phyloP scores from a whole-genome alignment of 805 yeast genomes.

The Yarrowia phangngaensis region DNA sequence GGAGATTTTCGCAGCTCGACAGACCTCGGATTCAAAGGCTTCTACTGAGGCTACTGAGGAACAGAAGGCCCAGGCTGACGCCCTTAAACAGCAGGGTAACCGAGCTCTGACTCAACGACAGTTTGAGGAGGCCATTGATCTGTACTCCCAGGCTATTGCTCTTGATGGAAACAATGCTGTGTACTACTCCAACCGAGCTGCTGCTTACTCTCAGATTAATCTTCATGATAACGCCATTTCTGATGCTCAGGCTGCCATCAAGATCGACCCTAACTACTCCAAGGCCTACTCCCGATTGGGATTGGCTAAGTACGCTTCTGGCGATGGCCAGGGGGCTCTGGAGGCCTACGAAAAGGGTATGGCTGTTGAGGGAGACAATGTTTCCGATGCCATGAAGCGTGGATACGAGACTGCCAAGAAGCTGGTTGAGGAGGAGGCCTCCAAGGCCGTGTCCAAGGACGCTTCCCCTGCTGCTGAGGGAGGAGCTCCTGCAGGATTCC shows the following conservation, averaged over 20 bases:
- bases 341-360: conserved; percentile 87
- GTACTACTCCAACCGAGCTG: conserved; percentile 91
- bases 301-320: conserved; percentile 87
- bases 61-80: conserved; percentile 74
- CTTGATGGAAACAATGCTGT: conserved; percentile 71
- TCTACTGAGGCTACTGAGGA: conserved; percentile 36
- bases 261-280: conserved; percentile 72
- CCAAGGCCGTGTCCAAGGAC: conserved; percentile 40
- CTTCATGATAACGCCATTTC: conserved; percentile 71
- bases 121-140: conserved; percentile 64
- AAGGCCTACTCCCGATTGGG: conserved; percentile 96
- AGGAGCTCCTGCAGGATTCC: conserved; percentile 49
- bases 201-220: conserved; percentile 79
- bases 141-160: conserved; percentile 76
- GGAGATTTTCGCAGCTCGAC: conserved; percentile 44
- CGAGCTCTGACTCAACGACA: conserved; percentile 76
- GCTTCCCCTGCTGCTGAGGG: conserved; percentile 37
- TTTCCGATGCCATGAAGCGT: conserved; percentile 84
- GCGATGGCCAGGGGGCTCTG: conserved; percentile 85
- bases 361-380: conserved; percentile 77
- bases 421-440: conserved; percentile 68
- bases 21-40: conserved; percentile 30
- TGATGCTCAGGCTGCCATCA: conserved; percentile 81
- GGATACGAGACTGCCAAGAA: conserved; percentile 92
- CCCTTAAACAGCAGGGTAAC: conserved; percentile 81